These are phyloP conservation scores for Candida orba DNA, from an alignment of 805 yeast species.

Conservation along the genomic window DNA sequence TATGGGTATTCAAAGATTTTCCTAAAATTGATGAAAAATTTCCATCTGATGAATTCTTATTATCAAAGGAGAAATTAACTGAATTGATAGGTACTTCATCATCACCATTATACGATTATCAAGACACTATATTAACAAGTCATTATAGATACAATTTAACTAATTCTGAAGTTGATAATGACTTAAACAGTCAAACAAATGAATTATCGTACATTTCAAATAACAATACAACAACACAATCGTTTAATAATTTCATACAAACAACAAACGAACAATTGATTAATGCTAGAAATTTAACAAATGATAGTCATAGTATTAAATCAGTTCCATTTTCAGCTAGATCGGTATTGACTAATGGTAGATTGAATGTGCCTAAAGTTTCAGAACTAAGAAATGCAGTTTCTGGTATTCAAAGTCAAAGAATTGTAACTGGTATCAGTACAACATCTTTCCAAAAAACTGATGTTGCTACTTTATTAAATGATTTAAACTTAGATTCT, in stretches of 20 bases:
- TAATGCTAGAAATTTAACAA: background rate
- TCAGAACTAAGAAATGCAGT: constrained; percentile 21
- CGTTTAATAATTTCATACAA: constrained; percentile 12
- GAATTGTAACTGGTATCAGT: background rate
- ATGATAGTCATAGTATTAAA: constrained; percentile 18
- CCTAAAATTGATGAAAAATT: constrained; percentile 7
- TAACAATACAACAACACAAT: constrained; percentile 12
- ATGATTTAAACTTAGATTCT: constrained; percentile 15
- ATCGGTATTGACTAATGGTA: constrained; percentile 17
- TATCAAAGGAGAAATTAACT: constrained; percentile 9
- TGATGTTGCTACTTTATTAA: constrained; percentile 18
- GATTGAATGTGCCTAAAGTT: constrained; percentile 20
- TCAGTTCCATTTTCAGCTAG: constrained; percentile 24
- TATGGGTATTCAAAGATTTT: constrained; percentile 14
- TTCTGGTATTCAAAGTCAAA: constrained; percentile 11
- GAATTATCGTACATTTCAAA: constrained; percentile 11
- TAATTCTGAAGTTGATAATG: background rate
- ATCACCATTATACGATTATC: constrained; percentile 7
- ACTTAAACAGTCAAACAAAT: constrained; percentile 2
- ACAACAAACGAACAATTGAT: constrained; percentile 1
- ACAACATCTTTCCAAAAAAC: constrained; percentile 13
- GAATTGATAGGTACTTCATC: constrained; percentile 1
- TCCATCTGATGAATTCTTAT: constrained; percentile 1
- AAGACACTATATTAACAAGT: constrained; percentile 13
- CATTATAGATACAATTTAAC: constrained; percentile 18